Base-by-base conservation (phyloP, 495 filamentous ascomycete genomes). In the Viridothelium virens region DNA sequence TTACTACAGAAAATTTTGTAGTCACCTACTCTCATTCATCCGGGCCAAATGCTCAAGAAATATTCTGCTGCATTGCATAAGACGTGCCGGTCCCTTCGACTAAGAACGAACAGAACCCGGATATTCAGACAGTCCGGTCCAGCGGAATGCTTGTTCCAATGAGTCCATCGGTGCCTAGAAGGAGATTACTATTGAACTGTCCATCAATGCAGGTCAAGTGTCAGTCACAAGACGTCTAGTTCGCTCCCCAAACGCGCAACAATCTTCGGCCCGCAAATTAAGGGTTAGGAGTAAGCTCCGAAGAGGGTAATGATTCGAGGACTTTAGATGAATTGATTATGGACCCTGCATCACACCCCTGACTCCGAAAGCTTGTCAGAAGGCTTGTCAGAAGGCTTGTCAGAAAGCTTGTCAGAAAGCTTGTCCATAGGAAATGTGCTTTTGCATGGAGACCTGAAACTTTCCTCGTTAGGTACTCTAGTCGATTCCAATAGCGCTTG, bases 211-310 rank as follows among this genome's bases (percentile, higher is more conserved):
- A 53, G 18, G 48, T 18, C 18, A 2, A 18, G 48, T 53, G 0
- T 0, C 16, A 1, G 48, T 53, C 48, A 53, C 48, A 53, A 53
- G 48, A 18, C 48, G 0, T 11, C 1, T 53, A 2, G 10, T 44
- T 2, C 18, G 11, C 5, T 53, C 16, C 18, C 48, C 0, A 1
- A 53, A 53, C 11, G 48, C 9, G 10, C 48, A 25, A 25, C 1
- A 18, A 53, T 16, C 0, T 25, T 53, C 18, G n/a, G 48, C 16
- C 48, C 48, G 48, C 16, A 53, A 2, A 53, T 53, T 53, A 53
- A 53, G 9, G 41, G n/a, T 53, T n/a, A 53, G 48, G 48, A 53
- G 48, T 25, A 53, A 53, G 41, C 41, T 44, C 41, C 41, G 41
- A 44, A 44, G 25, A 44, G 41, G 14, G 41, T 14, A 44, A 7